Conservation (phyloP, 2,329 filamentous ascomycete species). For the Pseudogymnoascus sp. region DNA sequence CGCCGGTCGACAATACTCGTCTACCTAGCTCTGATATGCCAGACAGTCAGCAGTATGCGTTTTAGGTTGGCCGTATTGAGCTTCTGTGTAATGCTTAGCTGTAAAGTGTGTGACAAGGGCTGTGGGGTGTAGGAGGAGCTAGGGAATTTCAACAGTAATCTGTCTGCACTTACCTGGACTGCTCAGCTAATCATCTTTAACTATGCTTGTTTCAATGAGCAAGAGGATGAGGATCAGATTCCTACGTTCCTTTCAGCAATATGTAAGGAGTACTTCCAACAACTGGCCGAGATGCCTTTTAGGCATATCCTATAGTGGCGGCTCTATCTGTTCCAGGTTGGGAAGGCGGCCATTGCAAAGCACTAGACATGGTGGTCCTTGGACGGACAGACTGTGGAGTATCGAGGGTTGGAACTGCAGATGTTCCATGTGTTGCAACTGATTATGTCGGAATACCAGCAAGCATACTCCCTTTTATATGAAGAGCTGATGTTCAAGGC, state of each 20-base stretch:
- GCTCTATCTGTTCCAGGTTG: background rate
- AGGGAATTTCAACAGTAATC: conserved; percentile 13
- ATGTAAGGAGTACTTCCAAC: conserved; percentile 12
- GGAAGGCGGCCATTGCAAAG: conserved; percentile 3
- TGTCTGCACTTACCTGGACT: conserved; percentile 11
- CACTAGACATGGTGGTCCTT: conserved; percentile 12
- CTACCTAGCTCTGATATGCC: conserved; percentile 15
- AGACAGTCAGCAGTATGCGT: conserved; percentile 9
- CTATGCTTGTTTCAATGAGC: conserved; percentile 10
- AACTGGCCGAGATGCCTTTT: conserved; percentile 13
- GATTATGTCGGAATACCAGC: conserved; percentile 11
- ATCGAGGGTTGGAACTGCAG: conserved; percentile 8
- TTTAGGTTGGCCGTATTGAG: conserved; percentile 13
- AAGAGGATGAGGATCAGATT: conserved; percentile 15
- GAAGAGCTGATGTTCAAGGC: conserved; percentile 11
- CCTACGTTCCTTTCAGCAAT: conserved; percentile 11
- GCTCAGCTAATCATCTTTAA: conserved; percentile 11
- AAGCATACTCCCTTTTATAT: conserved; percentile 11
- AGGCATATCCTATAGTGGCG: conserved; percentile 13
- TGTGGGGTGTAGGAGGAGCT: conserved; percentile 9
- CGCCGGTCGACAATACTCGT: too few relatives aligned
- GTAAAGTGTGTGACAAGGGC: background rate
- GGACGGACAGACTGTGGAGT: conserved; percentile 4
- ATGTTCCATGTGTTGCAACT: conserved; percentile 12
- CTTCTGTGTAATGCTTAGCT: conserved; percentile 10